Base-by-base conservation (phyloP, 768 basidiomycete species). In the Suillus occidentalis region DNA sequence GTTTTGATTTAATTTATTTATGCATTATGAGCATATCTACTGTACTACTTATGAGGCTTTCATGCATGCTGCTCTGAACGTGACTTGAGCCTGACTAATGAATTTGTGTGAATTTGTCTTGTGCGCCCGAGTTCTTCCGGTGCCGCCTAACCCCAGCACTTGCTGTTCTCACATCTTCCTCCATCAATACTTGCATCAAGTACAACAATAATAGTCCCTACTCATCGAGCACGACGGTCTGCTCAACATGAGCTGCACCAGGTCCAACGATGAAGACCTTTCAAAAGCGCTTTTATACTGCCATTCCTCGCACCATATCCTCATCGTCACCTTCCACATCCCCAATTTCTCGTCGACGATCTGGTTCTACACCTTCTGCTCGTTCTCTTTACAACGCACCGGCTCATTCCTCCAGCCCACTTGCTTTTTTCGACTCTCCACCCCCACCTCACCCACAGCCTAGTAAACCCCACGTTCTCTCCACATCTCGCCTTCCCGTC, bases 231-330 rank as follows among this genome's bases (percentile, higher is more conserved):
- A 28, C 36, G 4, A 34, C 45, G 45, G 16, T 25, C 28, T 22
- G 43, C 34, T 40, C 59, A 56, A 60, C 20, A 81, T 80, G 79
- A 75, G 74, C 42, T n/a, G 69, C 77, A 59, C 78, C 78, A 2
- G 75, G 77, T 22, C 73, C 77, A 57, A 77, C 82, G 67, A 83
- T 83, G 78, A 81, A 81, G 76, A 80, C 80, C 31, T 79, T 84
- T 31, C 82, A 82, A 67, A 86, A 84, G 69, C 81, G 84, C n/a
- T 73, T 86, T 50, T 83, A 79, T 68, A 79, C 77, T 22, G 82
- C 79, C 69, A 81, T 61, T 37, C 80, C 79, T 47, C 81, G 81
- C 58, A 73, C 75, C 10, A 67, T 74, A 43, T 60, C 64, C 39
- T 69, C 67, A 9, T 61, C 72, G 16, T 71, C 75, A 31, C 67